Conservation (phyloP, 2,329 filamentous ascomycete genomes). For the Penicillium sp. region DNA sequence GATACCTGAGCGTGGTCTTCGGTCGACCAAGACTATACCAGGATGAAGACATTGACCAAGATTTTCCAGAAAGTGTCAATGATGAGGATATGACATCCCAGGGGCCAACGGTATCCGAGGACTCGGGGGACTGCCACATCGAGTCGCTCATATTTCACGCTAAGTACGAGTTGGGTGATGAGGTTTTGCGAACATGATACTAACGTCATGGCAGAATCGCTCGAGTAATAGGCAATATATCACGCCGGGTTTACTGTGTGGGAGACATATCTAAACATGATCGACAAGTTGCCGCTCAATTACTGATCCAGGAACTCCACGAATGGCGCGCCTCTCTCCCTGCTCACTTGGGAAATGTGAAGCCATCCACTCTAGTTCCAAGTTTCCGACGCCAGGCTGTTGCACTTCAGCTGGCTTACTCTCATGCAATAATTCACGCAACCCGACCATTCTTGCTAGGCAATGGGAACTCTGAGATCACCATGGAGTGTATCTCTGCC, state of each 20-base stretch:
- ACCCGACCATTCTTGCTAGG: constrained; percentile 30
- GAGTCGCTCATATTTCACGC: constrained; percentile 49
- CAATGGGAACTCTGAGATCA: constrained; percentile 14
- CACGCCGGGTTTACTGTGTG: constrained; percentile 30
- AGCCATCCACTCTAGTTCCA: constrained; percentile 27
- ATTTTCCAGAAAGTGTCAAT: constrained; percentile 54
- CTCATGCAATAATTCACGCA: constrained; percentile 31
- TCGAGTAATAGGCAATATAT: constrained; percentile 28
- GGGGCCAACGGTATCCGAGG: constrained; percentile 33
- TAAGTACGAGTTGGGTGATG: constrained; percentile 26
- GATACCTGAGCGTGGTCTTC: constrained; percentile 61
- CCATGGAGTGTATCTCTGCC: constrained; percentile 27
- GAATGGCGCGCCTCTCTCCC: constrained; percentile 28
- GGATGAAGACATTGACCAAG: constrained; percentile 64
- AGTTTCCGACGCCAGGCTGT: constrained; percentile 33
- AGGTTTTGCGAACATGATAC: neutral
- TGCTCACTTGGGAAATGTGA: constrained; percentile 29
- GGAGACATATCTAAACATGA: constrained; percentile 24
- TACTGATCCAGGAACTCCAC: constrained; percentile 23
- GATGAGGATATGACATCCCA: constrained; percentile 56
- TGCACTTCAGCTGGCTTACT: constrained; percentile 31
- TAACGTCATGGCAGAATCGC: constrained; percentile 20
- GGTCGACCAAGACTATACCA: constrained; percentile 62
- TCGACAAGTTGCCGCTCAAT: constrained; percentile 24
- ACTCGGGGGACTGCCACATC: constrained; percentile 29